Conservation (phyloP, 257 asterid genomes). For the Nicotiana attenuata region DNA sequence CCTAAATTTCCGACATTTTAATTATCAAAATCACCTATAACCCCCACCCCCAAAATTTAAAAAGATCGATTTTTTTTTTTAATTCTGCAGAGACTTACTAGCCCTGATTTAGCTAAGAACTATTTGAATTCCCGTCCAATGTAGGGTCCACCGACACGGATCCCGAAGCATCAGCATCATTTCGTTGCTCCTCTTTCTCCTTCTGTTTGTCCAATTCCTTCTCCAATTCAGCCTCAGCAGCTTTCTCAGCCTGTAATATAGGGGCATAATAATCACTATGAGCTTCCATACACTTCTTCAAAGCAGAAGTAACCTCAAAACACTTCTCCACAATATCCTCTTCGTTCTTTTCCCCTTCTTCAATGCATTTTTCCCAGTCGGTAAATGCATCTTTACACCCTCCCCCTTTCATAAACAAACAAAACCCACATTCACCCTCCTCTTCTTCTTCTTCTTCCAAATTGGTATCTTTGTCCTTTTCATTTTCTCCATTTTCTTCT, state of each 20-base stretch:
- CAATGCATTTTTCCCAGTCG: constrained; percentile 74
- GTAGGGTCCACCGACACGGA: not conserved
- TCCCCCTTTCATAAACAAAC: constrained; percentile 81
- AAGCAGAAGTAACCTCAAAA: constrained; percentile 39
- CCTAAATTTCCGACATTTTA: constrained; percentile 13
- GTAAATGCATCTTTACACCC: constrained; percentile 60
- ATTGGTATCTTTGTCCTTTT: constrained; percentile 6
- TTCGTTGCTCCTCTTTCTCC: constrained; percentile 11
- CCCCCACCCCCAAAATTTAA: not conserved
- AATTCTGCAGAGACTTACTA: constrained; percentile 12
- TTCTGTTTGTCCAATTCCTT: constrained; percentile 45
- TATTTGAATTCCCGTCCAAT: constrained; percentile 14
- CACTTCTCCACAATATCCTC: constrained; percentile 70
- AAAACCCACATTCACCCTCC: constrained; percentile 75
- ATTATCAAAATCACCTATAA: constrained; percentile 10
- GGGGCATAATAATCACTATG: constrained; percentile 70
- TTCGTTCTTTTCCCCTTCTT: constrained; percentile 52
- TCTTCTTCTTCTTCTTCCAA: constrained; percentile 27
- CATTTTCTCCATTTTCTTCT: constrained; percentile 6
- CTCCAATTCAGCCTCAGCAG: constrained; percentile 46
- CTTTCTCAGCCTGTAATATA: constrained; percentile 59
- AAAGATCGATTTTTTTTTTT: not conserved
- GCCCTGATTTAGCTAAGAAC: constrained; percentile 23
- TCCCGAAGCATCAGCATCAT: constrained; percentile 10
- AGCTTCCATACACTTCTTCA: constrained; percentile 77